Base-by-base conservation (phyloP, 805 yeast genomes). In the Pichia cabralensis region DNA sequence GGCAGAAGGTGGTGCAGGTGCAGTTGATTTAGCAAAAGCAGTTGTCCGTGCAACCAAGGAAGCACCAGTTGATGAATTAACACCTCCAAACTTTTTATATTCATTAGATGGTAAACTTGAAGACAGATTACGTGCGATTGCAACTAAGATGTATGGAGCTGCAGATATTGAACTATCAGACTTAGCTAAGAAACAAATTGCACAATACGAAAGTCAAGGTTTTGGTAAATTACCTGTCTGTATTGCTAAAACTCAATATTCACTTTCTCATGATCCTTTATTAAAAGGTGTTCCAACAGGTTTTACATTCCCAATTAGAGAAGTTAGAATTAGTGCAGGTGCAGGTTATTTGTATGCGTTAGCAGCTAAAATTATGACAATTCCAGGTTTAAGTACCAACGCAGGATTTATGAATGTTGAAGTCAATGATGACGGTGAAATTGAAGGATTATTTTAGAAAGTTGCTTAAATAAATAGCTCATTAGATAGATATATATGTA, bases 341-440 rank as follows among this genome's bases (percentile, higher is more conserved):
- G 92, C 92, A 25, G 92, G 92, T 5, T 81, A 81, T 59, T 66
- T 81, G 57, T 81, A 80, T 52, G 92, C 89, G 5, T 65, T 81
- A 49, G 92, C 94, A 5, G 92, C 85, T 35, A 88, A 80, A 57
- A 81, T 81, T 50, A 83, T 77, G 65, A 81, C 94, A 29, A 81
- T 81, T 49, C 94, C 94, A 20, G 92, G 94, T 40, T 67, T 81
- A 55, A 83, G 92, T 38, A 81, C 94, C 4, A 82, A 80, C 53
- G 76, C 83, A 55, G 92, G 94, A 26, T 81, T 76, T 61, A 81
- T 81, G 89, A 80, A 81, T 48, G 85, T 81, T 33, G 92, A 81
- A 59, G 85, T 81, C 34, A 71, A 74, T 50, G 84, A 76, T 27
- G 72, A 80, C 43, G 89, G 88, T 38, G 83, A 81, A 51, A 81